A percentile compares a stretch with the other conserved stretches of the same genome.
phyloP scores from a whole-genome alignment of 257 asterid species.

The Coffea canephora region DNA sequence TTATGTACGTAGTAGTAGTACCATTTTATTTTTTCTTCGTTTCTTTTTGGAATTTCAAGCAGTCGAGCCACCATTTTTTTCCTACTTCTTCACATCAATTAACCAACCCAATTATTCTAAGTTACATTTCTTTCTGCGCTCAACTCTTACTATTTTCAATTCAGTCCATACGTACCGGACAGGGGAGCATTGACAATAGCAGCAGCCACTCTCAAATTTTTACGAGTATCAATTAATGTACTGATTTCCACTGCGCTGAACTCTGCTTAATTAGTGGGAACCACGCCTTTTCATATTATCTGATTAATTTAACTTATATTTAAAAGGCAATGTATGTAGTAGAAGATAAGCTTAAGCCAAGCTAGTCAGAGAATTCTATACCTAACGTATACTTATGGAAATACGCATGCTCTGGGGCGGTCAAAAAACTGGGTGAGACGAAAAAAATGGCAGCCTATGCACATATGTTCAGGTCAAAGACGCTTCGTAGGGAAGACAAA shows the following conservation, averaged over 20 bases:
- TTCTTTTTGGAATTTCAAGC: not conserved
- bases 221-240: too few species aligned
- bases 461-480: conserved; percentile 40
- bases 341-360: conserved; percentile 9
- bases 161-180: not conserved
- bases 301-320: not conserved
- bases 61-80: not conserved
- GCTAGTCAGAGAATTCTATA: conserved; percentile 17
- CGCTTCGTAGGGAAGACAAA: conserved; percentile 24
- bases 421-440: conserved; percentile 7
- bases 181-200: not conserved
- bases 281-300: not conserved
- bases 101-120: not conserved
- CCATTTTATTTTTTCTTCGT: not conserved
- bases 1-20: too few species aligned
- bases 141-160: too few species aligned
- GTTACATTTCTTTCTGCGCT: too few species aligned
- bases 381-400: conserved; percentile 29
- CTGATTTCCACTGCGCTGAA: too few species aligned
- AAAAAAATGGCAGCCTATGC: conserved; percentile 7
- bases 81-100: not conserved
- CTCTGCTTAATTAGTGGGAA: not conserved
- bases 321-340: not conserved
- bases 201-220: not conserved
- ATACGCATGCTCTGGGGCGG: conserved; percentile 28